Conservation (phyloP, 352 stramenopile genomes). For the Phytophthora litchii region DNA sequence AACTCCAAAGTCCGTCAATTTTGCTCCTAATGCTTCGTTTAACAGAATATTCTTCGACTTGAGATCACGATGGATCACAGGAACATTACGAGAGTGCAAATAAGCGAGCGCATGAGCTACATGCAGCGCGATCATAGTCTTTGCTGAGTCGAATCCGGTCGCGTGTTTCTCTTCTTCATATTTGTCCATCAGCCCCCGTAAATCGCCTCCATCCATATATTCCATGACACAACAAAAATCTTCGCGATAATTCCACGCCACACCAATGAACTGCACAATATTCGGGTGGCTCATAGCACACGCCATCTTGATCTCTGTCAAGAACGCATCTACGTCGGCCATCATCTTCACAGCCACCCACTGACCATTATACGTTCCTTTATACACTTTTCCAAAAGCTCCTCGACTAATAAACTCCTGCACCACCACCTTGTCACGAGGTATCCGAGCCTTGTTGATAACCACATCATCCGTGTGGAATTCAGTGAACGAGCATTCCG, state of each 20-base stretch:
- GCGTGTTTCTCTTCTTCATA: constrained; percentile 26
- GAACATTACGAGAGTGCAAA: constrained; percentile 44
- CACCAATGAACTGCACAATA: constrained; percentile 47
- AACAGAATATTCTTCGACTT: constrained; percentile 40
- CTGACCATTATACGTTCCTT: constrained; percentile 31
- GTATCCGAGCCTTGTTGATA: constrained; percentile 33
- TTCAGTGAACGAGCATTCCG: constrained; percentile 7
- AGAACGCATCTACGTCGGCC: constrained; percentile 33
- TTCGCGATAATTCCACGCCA: constrained; percentile 39
- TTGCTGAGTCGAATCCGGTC: constrained; percentile 29
- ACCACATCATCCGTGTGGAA: constrained; percentile 28
- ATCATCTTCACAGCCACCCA: constrained; percentile 49
- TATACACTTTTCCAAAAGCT: constrained; percentile 47
- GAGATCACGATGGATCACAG: constrained; percentile 45
- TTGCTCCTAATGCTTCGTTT: constrained; percentile 49
- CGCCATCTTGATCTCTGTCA: constrained; percentile 42
- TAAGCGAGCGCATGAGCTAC: constrained; percentile 50
- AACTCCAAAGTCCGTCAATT: constrained; percentile 71
- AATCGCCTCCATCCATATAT: constrained; percentile 31
- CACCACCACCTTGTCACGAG: constrained; percentile 36
- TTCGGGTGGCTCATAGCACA: constrained; percentile 21
- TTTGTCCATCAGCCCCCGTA: constrained; percentile 41
- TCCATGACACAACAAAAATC: constrained; percentile 47
- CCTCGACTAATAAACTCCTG: constrained; percentile 35
- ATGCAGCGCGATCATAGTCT: constrained; percentile 30